Conservation (phyloP, 2,329 filamentous ascomycete genomes). For the Penicillium aurantiogriseum region DNA sequence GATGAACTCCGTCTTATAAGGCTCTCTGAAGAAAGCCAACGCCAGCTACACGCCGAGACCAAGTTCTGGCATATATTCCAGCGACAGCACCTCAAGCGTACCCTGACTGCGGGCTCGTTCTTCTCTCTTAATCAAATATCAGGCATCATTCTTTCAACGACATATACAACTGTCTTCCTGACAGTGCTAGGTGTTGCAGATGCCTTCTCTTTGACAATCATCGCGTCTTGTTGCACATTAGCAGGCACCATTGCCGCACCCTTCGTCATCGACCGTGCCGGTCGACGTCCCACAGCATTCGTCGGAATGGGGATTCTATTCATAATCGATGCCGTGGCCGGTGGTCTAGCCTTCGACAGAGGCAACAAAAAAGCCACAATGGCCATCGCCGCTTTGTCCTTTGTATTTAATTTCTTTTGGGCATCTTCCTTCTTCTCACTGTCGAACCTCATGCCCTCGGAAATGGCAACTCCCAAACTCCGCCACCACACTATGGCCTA, state of each 20-base stretch:
- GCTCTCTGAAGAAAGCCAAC: conserved; percentile 28
- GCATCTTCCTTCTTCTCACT: conserved; percentile 39
- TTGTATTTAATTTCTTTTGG: conserved; percentile 42
- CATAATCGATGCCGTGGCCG: conserved; percentile 34
- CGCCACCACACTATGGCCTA: conserved; percentile 41
- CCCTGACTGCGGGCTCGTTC: conserved; percentile 37
- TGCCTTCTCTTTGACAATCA: conserved; percentile 37
- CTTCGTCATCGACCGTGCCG: conserved; percentile 35
- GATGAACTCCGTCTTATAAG: conserved; percentile 35
- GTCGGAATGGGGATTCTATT: conserved; percentile 36
- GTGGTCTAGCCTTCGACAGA: conserved; percentile 33
- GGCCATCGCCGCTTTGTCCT: conserved; percentile 34
- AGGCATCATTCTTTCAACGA: conserved; percentile 38
- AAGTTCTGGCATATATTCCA: conserved; percentile 40
- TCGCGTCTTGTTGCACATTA: conserved; percentile 37
- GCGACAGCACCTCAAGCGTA: conserved; percentile 35
- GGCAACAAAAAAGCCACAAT: conserved; percentile 23
- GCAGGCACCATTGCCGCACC: conserved; percentile 39
- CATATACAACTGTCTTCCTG: conserved; percentile 41
- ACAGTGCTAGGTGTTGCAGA: conserved; percentile 34
- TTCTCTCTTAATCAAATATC: conserved; percentile 39
- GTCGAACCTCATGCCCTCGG: conserved; percentile 35
- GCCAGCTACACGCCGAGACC: conserved; percentile 23
- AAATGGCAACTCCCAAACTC: conserved; percentile 39
- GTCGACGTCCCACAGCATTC: conserved; percentile 38